Conservation (phyloP, 2,329 filamentous ascomycete genomes). For the Xylaria sp. region DNA sequence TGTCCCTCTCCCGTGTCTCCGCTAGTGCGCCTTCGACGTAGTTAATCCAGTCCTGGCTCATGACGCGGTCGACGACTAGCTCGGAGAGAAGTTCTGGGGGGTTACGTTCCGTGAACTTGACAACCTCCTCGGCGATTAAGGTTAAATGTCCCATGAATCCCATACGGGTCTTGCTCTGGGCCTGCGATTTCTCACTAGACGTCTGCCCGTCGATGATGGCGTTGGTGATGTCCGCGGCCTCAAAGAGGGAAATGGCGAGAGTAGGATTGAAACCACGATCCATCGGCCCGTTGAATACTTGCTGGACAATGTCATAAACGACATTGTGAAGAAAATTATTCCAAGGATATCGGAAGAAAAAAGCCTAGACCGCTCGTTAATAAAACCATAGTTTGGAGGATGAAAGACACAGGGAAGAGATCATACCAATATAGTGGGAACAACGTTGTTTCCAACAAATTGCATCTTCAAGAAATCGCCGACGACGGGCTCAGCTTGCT, state of each 20-base stretch:
- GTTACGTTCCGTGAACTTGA: conserved; percentile 97
- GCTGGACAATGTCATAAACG: conserved; percentile 98
- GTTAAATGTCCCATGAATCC: conserved; percentile 98
- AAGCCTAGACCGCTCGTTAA: conserved; percentile 69
- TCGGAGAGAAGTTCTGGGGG: conserved; percentile 88
- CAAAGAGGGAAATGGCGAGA: conserved; percentile 91
- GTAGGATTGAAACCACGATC: conserved; percentile 93
- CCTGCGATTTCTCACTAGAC: conserved; percentile 86
- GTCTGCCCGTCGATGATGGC: conserved; percentile 92
- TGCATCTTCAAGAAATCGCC: conserved; percentile 95
- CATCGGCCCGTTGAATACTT: conserved; percentile 99
- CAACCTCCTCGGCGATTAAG: conserved; percentile 96
- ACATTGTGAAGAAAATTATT: conserved; percentile 99
- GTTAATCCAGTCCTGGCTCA: conserved; percentile 89
- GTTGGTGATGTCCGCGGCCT: conserved; percentile 87
- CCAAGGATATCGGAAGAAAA: conserved; percentile 99
- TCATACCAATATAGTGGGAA: conserved; percentile 92
- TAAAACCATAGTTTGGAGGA: not conserved
- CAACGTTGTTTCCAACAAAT: conserved; percentile 93
- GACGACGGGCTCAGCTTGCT: conserved; percentile 74
- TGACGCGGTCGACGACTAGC: conserved; percentile 85
- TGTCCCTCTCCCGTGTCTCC: conserved; percentile 94
- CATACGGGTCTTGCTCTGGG: conserved; percentile 85
- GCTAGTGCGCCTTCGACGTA: conserved; percentile 95
- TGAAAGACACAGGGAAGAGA: conserved; percentile 2